These are phyloP conservation scores for Dactylis glomerata DNA, from an alignment of 176 grass and related monocot genomes.

Conservation along the genomic window DNA sequence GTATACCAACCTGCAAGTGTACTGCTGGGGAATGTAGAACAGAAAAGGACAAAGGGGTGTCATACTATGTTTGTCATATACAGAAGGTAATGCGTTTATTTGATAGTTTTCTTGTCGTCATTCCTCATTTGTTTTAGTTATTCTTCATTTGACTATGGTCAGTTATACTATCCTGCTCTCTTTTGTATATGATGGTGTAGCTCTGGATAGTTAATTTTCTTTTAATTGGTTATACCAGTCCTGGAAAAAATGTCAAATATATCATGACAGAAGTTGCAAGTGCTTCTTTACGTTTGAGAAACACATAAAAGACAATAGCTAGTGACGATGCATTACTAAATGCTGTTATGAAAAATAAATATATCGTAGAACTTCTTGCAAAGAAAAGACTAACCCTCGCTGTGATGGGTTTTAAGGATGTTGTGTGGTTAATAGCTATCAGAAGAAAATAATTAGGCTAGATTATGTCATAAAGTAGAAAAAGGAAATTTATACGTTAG, in stretches of 20 bases:
- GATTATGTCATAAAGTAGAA: not conserved
- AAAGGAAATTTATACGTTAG: not conserved
- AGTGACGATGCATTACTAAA: not conserved
- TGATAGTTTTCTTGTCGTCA: not conserved
- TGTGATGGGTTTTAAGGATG: not conserved
- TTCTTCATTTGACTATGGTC: not conserved
- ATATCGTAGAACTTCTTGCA: not conserved
- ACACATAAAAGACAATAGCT: not conserved
- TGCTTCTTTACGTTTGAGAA: not conserved
- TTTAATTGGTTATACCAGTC: not conserved
- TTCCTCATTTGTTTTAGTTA: not conserved
- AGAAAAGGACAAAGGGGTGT: not conserved
- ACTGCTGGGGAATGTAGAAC: constrained; percentile 47
- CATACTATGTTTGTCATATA: constrained; percentile 54
- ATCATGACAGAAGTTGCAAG: not conserved
- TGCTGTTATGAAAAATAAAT: not conserved
- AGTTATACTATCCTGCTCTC: not conserved
- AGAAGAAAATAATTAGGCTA: not conserved
- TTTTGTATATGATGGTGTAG: constrained; percentile 19
- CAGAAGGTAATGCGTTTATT: constrained; percentile 48
- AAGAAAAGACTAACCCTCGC: not conserved
- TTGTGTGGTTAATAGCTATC: not conserved
- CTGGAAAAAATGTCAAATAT: not conserved
- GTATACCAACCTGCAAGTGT: constrained; percentile 45
- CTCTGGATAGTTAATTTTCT: constrained; percentile 9